These are phyloP conservation scores for Penicillium sp. DNA, from an alignment of 2,329 filamentous ascomycete genomes.

Conservation along the genomic window DNA sequence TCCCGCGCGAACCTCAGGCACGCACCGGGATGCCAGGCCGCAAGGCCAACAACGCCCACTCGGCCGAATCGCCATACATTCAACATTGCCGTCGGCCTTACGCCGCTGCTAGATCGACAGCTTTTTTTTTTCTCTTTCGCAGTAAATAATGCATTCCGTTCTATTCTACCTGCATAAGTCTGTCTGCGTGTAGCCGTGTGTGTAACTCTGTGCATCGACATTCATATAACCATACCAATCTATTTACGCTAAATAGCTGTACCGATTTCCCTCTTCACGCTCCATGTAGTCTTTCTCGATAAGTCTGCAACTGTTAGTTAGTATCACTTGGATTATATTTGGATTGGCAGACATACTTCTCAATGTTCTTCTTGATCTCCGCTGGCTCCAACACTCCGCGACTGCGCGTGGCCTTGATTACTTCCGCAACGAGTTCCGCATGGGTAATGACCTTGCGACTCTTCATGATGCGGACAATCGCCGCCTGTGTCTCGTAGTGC, in stretches of 20 bases:
- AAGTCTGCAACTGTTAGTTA: slow-evolving; percentile 51
- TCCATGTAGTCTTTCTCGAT: slow-evolving; percentile 95
- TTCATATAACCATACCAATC: background rate
- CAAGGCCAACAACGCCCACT: background rate
- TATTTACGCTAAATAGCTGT: slow-evolving; percentile 61
- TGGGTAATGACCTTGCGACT: slow-evolving; percentile 82
- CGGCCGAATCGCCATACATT: background rate
- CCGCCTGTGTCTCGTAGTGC: slow-evolving; percentile 94
- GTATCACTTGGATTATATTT: background rate
- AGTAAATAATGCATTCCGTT: background rate
- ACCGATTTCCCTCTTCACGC: slow-evolving; percentile 63
- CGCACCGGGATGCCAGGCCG: background rate
- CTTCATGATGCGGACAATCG: slow-evolving; percentile 97
- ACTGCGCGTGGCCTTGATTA: slow-evolving; percentile 84
- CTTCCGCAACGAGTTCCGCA: slow-evolving; percentile 81
- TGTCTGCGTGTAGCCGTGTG: background rate
- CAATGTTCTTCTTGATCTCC: slow-evolving; percentile 96
- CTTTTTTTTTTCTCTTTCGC: background rate
- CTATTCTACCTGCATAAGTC: background rate
- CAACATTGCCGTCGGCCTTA: background rate
- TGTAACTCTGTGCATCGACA: background rate
- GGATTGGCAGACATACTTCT: slow-evolving; percentile 64
- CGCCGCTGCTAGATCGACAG: background rate
- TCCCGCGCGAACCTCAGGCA: background rate
- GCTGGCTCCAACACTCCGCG: slow-evolving; percentile 78